Evolutionary conservation across 192 early-diverging fungal genomes (phyloP), one percentile per base, ranked within the genome.

Genomic region (Coemansia sp.): DNA sequence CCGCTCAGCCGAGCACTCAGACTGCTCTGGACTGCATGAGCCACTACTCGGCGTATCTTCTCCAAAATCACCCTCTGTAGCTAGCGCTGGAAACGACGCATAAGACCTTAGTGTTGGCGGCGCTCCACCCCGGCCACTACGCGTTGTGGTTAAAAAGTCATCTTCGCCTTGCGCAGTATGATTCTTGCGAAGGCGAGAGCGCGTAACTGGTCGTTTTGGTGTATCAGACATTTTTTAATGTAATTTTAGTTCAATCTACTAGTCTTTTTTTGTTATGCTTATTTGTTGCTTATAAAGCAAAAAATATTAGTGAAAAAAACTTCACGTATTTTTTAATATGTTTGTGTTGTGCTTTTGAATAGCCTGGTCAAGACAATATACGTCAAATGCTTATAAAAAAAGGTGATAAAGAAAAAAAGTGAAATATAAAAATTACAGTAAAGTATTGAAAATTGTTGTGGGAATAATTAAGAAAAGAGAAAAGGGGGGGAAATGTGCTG

Each of bases 11-110:
- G 39, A 46, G 39, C 39, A 17, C 39, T 46, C 39, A 0, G 39
- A 17, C 39, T 46, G 39, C 14, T 46, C 11, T 14, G 39, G 39
- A 14, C 39, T 46, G 17, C 39, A 46, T 17, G 39, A 46, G 39
- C 39, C 11, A 17, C 39, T 46, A 46, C 39, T 46, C 39, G 11
- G 3, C 2, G 17, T 46, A 17, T 46, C 39, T 14, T 46, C 39
- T 3, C 0, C 39, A 62, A 62, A 24, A 6, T 24, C 33, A 9
- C 23, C 23, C 24, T 23, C 20, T 19, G 42, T 32, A 8, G 64
- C 50, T 31, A 82, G 54, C 33, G 75, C 61, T 0, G 74, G 80
- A n/a, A 82, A 77, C 54, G 80, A 77, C 27, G 67, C 54, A 25
- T 54, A 75, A 4, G 78, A 54, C n/a, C 73, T 53, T 33, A 75